Conservation (phyloP, 129 eudicot genomes). For the Logfia minima region DNA sequence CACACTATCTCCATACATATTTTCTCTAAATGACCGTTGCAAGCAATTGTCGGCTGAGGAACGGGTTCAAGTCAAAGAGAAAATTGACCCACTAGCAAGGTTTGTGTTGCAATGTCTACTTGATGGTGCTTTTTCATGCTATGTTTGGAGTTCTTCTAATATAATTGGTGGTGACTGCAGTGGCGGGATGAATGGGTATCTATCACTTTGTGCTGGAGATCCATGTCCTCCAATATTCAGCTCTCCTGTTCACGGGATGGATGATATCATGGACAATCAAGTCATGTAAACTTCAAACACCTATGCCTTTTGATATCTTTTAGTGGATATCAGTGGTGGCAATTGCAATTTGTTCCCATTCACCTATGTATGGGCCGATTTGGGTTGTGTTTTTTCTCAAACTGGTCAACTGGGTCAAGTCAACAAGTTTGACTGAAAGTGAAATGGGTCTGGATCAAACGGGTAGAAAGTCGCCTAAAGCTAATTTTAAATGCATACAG, state of each 20-base stretch:
- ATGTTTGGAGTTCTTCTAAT: slow-evolving; percentile 20
- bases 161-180: slow-evolving; percentile 52
- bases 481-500: background rate
- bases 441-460: background rate
- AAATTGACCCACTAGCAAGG: slow-evolving; percentile 77
- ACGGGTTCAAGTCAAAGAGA: slow-evolving; percentile 58
- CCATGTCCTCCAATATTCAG: slow-evolving; percentile 85
- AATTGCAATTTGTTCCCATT: background rate
- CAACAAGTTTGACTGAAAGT: background rate
- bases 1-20: slow-evolving; percentile 84
- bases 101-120: slow-evolving; percentile 27
- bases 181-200: slow-evolving; percentile 91
- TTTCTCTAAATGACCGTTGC: slow-evolving; percentile 73
- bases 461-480: background rate
- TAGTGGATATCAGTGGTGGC: background rate
- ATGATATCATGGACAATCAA: slow-evolving; percentile 87
- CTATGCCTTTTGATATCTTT: background rate
- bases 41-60: slow-evolving; percentile 61
- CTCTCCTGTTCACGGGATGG: slow-evolving; percentile 81
- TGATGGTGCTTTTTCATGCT: background rate
- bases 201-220: slow-evolving; percentile 84
- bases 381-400: background rate
- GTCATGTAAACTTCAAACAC: slow-evolving; percentile 65
- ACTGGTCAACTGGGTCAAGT: background rate
- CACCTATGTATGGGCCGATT: no score